Base-by-base conservation (phyloP, 2,329 filamentous ascomycete species). In the Fusarium caatingaense region DNA sequence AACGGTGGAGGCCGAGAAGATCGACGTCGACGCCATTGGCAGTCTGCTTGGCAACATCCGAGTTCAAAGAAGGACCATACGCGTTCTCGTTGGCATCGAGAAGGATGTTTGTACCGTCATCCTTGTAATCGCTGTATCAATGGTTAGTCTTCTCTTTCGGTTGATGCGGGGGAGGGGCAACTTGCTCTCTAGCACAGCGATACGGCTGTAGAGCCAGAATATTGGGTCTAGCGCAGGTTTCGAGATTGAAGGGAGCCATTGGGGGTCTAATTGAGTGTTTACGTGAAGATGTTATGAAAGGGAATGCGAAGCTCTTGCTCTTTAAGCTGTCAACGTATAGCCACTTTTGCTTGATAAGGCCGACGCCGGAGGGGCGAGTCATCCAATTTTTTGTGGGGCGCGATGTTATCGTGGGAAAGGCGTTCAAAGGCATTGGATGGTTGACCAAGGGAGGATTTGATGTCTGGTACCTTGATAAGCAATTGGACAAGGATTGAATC, bases 1-100 rank as follows among this genome's bases (percentile, higher is more conserved):
- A 99, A 77, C 96, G 89, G 85, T 99, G 92, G 76, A 99, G 87
- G 68, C 93, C 91, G 54, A 93, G 83, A 69, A 97, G 87, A 81
- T 97, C 91, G 21, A 90, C 84, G 28, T 85, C 83, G 34, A 78
- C 76, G n/a, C 78, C 76, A 51, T 76, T 68, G 57, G 76, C 71
- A 13, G 81, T 75, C 34, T 78, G 74, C 61, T 81, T 80, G 68
- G 82, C 82, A 44, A 73, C 59, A 70, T 71, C 27, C 74, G 82
- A 78, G 49, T 87, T 80, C 51, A 98, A 83, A 3, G 93, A 91
- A 0, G 96, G 95, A 0, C 96, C 96, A 76, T 92, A 98, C 64
- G 96, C 94, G 78, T 99, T 99, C 83, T 99, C 96, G 77, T 99
- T 99, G 74, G 96, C 96, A 79, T 99, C 96, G 72, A 99, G 92